A percentile compares a stretch with the other conserved stretches of the same genome.
phyloP scores from a whole-genome alignment of 768 basidiomycete species.

The Termitomyces sp. region DNA sequence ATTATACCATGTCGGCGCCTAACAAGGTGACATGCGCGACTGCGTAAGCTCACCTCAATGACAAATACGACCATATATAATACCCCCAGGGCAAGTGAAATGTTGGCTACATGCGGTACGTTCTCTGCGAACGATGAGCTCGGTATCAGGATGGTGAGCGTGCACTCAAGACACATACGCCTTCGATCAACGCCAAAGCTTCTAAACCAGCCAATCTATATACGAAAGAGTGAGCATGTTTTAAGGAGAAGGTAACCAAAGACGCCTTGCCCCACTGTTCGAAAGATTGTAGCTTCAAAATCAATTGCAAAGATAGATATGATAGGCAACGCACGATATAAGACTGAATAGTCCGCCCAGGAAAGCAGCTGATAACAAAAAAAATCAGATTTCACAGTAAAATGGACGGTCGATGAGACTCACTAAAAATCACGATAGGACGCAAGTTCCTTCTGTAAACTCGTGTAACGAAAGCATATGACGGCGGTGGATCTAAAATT shows the following conservation, averaged over 20 bases:
- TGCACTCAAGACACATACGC: slow-evolving; percentile 31
- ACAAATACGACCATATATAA: slow-evolving; percentile 44
- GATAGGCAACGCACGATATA: slow-evolving; percentile 44
- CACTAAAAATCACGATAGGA: slow-evolving; percentile 49
- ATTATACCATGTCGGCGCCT: slow-evolving; percentile 5
- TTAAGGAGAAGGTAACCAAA: neutral
- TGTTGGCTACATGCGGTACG: slow-evolving; percentile 38
- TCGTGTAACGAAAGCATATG: slow-evolving; percentile 54
- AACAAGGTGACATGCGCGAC: neutral
- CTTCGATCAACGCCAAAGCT: slow-evolving; percentile 39
- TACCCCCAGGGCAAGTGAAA: slow-evolving; percentile 56
- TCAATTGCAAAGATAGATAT: neutral
- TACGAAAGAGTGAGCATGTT: neutral
- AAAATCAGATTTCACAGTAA: neutral
- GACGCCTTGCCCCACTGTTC: slow-evolving; percentile 25
- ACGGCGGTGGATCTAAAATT: slow-evolving; percentile 39
- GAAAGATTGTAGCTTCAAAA: neutral
- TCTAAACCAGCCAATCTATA: slow-evolving; percentile 59
- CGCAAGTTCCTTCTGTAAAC: slow-evolving; percentile 54
- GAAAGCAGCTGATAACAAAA: slow-evolving; percentile 27
- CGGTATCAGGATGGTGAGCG: neutral
- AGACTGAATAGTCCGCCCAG: slow-evolving; percentile 55
- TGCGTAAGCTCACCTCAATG: slow-evolving; percentile 34
- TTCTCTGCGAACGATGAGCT: slow-evolving; percentile 22
- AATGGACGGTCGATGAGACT: neutral